Evolutionary conservation across 2,329 filamentous ascomycete species (phyloP).

Genomic region (Amphichorda felina): DNA sequence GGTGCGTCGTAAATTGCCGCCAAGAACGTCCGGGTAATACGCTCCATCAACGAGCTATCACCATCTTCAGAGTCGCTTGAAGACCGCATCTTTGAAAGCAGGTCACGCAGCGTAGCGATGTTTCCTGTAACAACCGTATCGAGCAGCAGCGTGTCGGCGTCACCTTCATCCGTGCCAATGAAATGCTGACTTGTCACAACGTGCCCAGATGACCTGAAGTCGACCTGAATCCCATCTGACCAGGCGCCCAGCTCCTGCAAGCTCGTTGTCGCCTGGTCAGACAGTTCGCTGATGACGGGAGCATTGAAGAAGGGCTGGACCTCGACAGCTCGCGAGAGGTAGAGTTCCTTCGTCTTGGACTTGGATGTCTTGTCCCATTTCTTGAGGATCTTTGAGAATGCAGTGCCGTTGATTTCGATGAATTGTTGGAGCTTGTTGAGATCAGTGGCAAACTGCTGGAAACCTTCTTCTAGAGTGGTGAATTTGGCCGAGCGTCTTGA

Average conservation of each 20-base stretch:
- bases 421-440: conserved; percentile 98
- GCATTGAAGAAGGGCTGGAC: conserved; percentile 98
- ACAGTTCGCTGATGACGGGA: conserved; percentile 90
- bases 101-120: conserved; percentile 62
- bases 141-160: conserved; percentile 78
- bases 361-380: conserved; percentile 99
- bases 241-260: conserved; percentile 89
- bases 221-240: conserved; percentile 92
- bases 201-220: conserved; percentile 56
- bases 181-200: conserved; percentile 55
- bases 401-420: conserved; percentile 94
- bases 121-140: conserved; percentile 82
- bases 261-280: conserved; percentile 94
- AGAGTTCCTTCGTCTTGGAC: conserved; percentile 95
- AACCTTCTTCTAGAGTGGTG: conserved; percentile 88
- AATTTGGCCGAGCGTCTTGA: conserved; percentile 89
- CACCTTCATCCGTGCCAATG: conserved; percentile 71
- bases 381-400: conserved; percentile 96
- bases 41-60: conserved; percentile 50
- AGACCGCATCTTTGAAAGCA: conserved; percentile 60
- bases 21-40: conserved; percentile 81
- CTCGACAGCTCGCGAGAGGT: conserved; percentile 89
- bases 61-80: conserved; percentile 42
- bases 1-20: conserved; percentile 81
- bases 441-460: conserved; percentile 93